A percentile compares a stretch with the other conserved stretches of the same genome.
Evolutionary conservation across 73 alveolate species (phyloP).

Genomic region (Breviolum minutum): DNA sequence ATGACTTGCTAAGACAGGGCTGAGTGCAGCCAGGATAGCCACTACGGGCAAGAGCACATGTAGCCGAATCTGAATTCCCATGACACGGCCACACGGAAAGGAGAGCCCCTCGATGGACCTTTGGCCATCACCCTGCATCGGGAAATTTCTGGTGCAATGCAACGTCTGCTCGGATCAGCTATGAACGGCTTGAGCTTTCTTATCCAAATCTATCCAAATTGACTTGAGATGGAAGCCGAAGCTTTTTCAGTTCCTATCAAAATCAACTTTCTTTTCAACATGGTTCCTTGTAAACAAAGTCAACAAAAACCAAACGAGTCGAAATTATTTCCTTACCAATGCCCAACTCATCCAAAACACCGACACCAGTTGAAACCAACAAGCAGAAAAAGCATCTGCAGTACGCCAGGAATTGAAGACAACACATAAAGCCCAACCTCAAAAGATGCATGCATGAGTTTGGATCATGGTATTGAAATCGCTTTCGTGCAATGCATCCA

Average conservation of each 20-base stretch:
- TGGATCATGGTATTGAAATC: neutral
- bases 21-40: conserved; percentile 46
- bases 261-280: no score
- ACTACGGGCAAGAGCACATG: conserved; percentile 48
- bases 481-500: neutral
- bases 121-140: conserved; percentile 32
- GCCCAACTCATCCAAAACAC: neutral
- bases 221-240: no score
- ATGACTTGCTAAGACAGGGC: conserved; percentile 22
- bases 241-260: no score
- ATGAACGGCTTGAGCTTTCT: no score
- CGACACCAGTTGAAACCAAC: neutral
- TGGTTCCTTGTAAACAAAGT: neutral
- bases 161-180: no score
- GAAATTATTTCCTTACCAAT: neutral
- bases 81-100: conserved; percentile 45
- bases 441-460: neutral
- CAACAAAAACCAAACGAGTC: neutral
- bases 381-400: conserved; percentile 47
- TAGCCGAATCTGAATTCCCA: conserved; percentile 35
- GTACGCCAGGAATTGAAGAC: conserved; percentile 14
- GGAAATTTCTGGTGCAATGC: neutral
- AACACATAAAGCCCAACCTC: conserved; percentile 30
- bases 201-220: no score
- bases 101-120: conserved; percentile 42